phyloP scores from a whole-genome alignment of 1,284 basidiomycete genomes.

The Puccinia sorghi region DNA sequence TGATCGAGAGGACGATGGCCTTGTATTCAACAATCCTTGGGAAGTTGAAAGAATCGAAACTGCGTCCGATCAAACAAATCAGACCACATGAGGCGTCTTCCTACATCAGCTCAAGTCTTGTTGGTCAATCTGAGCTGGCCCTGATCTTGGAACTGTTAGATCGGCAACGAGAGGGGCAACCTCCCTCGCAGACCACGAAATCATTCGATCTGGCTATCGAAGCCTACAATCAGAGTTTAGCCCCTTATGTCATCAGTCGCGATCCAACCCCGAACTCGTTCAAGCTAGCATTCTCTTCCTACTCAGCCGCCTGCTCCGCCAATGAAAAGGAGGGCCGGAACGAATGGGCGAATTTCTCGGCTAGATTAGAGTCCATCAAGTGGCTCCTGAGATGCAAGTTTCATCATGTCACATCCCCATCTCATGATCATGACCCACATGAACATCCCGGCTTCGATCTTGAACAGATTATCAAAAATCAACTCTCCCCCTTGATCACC shows the following conservation, averaged over 20 bases:
- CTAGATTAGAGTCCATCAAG: slow-evolving; percentile 33
- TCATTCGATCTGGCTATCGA: slow-evolving; percentile 33
- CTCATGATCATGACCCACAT: too few relatives aligned
- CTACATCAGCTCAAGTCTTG: slow-evolving; percentile 35
- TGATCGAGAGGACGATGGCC: slow-evolving; percentile 9
- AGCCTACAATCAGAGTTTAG: slow-evolving; percentile 32
- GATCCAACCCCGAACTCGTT: neutral
- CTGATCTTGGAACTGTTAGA: slow-evolving; percentile 11
- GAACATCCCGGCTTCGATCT: too few relatives aligned
- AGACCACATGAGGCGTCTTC: slow-evolving; percentile 16
- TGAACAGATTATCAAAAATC: neutral
- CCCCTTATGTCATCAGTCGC: neutral
- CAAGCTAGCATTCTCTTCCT: neutral
- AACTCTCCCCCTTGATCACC: slow-evolving; percentile 5
- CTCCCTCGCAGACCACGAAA: neutral
- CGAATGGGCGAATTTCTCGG: slow-evolving; percentile 13
- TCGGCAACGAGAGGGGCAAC: neutral
- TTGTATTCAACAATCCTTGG: slow-evolving; percentile 3
- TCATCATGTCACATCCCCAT: neutral
- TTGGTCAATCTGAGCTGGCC: slow-evolving; percentile 37
- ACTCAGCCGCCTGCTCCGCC: neutral
- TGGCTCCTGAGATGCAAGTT: slow-evolving; percentile 4
- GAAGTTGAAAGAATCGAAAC: neutral
- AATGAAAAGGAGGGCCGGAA: neutral
- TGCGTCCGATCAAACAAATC: slow-evolving; percentile 25